Evolutionary conservation across 148 eudicot species (phyloP), one percentile per base, ranked within the genome.

Genomic region (Chenopodium album): DNA sequence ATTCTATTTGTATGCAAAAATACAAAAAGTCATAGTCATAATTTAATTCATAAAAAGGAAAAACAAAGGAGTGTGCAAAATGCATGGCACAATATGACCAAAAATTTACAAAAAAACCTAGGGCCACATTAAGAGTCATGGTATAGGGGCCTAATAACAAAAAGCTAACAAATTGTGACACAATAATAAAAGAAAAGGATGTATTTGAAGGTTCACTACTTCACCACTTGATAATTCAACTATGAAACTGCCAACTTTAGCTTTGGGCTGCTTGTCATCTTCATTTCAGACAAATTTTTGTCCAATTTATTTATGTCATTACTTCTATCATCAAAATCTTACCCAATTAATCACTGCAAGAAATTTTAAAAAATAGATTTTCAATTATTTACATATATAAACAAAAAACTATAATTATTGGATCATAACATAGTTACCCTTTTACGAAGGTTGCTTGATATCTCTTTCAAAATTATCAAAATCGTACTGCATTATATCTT

Each of bases 191-290:
- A 72, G 75, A 9, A 72, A 34, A 52, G 56, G 20, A 54, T 67
- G 29, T n/a, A 56, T 82, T 37, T 60, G 16, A 82, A 46, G 63
- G 23, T 62, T 82, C 64, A 67, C 76, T 23, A 76, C 29, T 52
- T 66, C n/a, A 26, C 68, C 47, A 77, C 71, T 60, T 54, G 60
- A 56, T 0, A 56, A 16, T 28, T 37, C 56, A 31, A 71, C 22
- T 1, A 26, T 1, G 22, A 29, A 70, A 17, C 14, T 77, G 32
- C 52, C 69, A 17, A 69, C 76, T 76, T 70, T 76, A n/a, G 64
- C 76, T 69, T 82, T 54, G 69, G 41, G 62, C 59, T 72, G 23
- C 31, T 76, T 82, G 85, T 82, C 85, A 63, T 71, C 77, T 78
- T 71, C 81, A 22, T 60, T 71, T 71, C 16, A 29, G 77, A 82